These are phyloP conservation scores for Chiua virens DNA, from an alignment of 768 basidiomycete genomes.

Conservation along the genomic window DNA sequence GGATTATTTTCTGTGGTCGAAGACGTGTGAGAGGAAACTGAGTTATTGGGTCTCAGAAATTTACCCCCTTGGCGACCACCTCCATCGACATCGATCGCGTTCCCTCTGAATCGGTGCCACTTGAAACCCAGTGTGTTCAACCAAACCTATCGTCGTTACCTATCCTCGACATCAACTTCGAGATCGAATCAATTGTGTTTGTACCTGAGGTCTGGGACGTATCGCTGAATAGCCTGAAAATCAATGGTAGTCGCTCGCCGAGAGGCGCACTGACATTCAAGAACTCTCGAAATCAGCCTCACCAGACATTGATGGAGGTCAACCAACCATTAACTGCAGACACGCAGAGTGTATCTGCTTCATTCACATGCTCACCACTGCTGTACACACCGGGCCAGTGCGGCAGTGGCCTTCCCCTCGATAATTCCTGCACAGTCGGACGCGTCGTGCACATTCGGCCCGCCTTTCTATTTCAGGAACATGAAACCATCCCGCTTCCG, in stretches of 20 bases:
- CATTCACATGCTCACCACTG: neutral
- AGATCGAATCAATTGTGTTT: neutral
- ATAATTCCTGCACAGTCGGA: neutral
- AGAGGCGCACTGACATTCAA: neutral
- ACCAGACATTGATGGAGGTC: neutral
- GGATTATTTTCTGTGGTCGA: too few relatives aligned
- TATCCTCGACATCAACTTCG: neutral
- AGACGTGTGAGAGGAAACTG: too few relatives aligned
- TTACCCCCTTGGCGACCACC: too few relatives aligned
- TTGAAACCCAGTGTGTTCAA: neutral
- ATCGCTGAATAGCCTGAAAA: neutral
- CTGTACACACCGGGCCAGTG: neutral
- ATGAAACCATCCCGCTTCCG: neutral
- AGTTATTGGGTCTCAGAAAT: too few relatives aligned
- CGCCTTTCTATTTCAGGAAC: neutral
- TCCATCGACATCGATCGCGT: neutral
- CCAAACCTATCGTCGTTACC: neutral
- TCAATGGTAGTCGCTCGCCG: neutral
- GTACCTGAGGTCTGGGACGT: neutral
- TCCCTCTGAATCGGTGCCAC: neutral
- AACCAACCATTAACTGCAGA: neutral
- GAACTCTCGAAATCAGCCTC: neutral
- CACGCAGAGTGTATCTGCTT: neutral
- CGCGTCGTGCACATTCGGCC: neutral
- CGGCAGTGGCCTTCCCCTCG: neutral